Base-by-base conservation (phyloP, 768 basidiomycete species). In the Boletus rubescentipes region DNA sequence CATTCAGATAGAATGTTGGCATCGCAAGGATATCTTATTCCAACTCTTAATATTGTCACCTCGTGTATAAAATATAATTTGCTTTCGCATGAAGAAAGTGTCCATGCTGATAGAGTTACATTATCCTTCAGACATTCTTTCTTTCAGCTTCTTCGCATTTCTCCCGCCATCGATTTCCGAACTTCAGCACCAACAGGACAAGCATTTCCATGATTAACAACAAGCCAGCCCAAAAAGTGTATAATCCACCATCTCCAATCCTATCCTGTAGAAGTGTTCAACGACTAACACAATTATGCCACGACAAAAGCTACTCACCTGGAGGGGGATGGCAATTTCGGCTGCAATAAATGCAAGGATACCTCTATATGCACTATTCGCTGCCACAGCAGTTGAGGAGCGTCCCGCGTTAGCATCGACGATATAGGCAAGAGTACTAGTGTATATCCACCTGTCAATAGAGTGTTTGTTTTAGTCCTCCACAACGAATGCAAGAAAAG, bases 401-500 rank as follows among this genome's bases (percentile, higher is more conserved):
- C 89, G 81, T 8, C 93, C 93, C 8, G 75, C 73, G 64, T 95
- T 95, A 8, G 91, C 84, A 62, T 96, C 93, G 16, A 94, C 90
- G 39, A 94, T 80, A 64, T 93, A 95, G 0, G 92, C 87, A 20
- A 96, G 75, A 1, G 86, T 85, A 36, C 81, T 84, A 2, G 81
- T 73, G 64, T 85, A 88, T 47, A 84, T 80, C 69, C 77, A 76
- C 54, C 80, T 83, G 46, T 38, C 14, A 5, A 18, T 8, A 29
- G 30, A 37, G 40, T 49, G 14, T 16, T 26, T 26, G 14, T 14
- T 20, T 55, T 8, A 49, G 23, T 15, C 12, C 4, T 4, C 20
- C 5, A 23, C 46, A 51, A 36, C 2, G 15, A 9, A 4, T 26
- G 9, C 9, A 15, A 26, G n/a, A 51, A 26, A 31, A 12, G 11